A percentile compares a stretch with the other conserved stretches of the same genome.
Evolutionary conservation across 2,329 filamentous ascomycete genomes (phyloP).

Genomic region (Aspergillus sclerotialis): DNA sequence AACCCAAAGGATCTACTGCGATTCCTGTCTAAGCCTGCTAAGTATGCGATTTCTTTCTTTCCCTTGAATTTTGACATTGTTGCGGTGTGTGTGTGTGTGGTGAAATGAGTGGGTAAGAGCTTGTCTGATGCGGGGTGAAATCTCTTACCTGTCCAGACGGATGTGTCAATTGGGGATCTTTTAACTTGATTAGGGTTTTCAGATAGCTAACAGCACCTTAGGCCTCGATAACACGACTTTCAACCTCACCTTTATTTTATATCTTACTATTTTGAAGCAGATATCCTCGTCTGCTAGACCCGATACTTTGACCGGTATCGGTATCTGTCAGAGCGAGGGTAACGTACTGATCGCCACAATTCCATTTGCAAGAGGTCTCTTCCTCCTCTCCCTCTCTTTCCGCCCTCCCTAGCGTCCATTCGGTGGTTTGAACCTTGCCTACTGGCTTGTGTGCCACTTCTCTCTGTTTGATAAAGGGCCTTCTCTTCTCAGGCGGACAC

Average conservation of each 20-base stretch:
- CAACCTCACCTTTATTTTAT: constrained; percentile 12
- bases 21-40: constrained; percentile 90
- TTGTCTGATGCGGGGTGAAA: too few relatives aligned
- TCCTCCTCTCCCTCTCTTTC: constrained; percentile 67
- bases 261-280: constrained; percentile 38
- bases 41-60: constrained; percentile 53
- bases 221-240: too few relatives aligned
- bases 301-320: constrained; percentile 83
- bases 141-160: too few relatives aligned
- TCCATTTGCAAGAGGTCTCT: constrained; percentile 76
- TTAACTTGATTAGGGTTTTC: too few relatives aligned
- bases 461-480: constrained; percentile 68
- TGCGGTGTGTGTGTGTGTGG: too few relatives aligned
- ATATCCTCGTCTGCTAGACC: constrained; percentile 71
- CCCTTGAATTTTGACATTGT: constrained; percentile 8
- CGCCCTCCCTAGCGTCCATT: constrained; percentile 75
- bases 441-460: constrained; percentile 67
- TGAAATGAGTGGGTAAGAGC: too few relatives aligned
- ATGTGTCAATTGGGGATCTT: too few relatives aligned
- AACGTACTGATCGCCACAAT: constrained; percentile 65
- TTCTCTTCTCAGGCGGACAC: constrained; percentile 91
- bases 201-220: too few relatives aligned
- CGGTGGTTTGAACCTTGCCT: constrained; percentile 45
- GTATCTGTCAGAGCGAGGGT: constrained; percentile 64
- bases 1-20: constrained; percentile 83